Percentiles rank a stretch among this genome's conserved stretches.
These are phyloP conservation scores for Teratosphaeria epicoccoides DNA, from an alignment of 2,329 filamentous ascomycete genomes.

Conservation along the genomic window DNA sequence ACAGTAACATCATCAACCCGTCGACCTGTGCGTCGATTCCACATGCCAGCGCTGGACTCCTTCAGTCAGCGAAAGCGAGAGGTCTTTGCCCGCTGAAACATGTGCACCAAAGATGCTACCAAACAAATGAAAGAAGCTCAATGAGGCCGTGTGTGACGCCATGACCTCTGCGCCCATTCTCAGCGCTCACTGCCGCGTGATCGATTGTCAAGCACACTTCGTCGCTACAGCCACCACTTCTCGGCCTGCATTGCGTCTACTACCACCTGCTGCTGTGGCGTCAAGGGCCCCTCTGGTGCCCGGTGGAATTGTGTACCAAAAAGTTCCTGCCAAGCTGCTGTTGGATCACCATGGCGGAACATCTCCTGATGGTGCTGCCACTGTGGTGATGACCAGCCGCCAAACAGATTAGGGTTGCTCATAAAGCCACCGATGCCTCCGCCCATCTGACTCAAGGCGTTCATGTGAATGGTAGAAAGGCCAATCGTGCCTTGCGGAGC, in stretches of 20 bases:
- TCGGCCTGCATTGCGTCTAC: neutral
- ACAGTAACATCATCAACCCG: too few species aligned
- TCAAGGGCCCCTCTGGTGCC: neutral
- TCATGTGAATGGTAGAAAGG: neutral
- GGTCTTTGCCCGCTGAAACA: too few species aligned
- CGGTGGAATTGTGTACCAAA: neutral
- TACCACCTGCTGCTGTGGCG: neutral
- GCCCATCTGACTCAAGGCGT: neutral
- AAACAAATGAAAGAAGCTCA: neutral
- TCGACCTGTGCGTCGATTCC: too few species aligned
- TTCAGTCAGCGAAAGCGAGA: too few species aligned
- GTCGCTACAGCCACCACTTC: neutral
- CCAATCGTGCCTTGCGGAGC: neutral
- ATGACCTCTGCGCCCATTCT: neutral
- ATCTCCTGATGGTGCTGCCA: neutral
- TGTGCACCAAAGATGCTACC: too few species aligned
- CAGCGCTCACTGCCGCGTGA: neutral
- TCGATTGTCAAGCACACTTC: neutral
- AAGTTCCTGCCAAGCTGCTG: neutral
- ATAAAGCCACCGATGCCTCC: neutral
- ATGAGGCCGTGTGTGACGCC: neutral
- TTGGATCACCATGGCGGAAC: neutral
- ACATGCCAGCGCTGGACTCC: too few species aligned
- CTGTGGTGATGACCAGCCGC: neutral
- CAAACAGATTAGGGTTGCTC: neutral